Evolutionary conservation across 2,329 filamentous ascomycete species (phyloP).

Genomic region (Penicillium concentricum): DNA sequence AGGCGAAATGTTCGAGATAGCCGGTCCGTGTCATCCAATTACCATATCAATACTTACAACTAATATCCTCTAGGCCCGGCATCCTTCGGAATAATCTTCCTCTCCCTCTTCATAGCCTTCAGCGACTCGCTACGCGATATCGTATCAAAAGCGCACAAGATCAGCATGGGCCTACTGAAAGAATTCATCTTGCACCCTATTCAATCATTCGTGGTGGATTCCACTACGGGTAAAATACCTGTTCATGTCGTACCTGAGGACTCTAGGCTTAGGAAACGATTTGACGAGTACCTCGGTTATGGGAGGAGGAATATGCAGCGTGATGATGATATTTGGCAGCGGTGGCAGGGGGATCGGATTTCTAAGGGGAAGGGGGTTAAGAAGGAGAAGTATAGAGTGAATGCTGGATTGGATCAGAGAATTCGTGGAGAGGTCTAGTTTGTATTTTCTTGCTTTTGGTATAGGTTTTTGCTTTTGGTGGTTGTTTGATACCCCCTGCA

Average conservation of each 20-base stretch:
- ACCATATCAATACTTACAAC: not conserved
- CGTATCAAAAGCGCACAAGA: slow-evolving; percentile 25
- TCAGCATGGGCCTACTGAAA: slow-evolving; percentile 20
- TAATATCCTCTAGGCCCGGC: slow-evolving; percentile 34
- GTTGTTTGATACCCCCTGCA: not conserved
- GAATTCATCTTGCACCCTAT: slow-evolving; percentile 27
- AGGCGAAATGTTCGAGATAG: slow-evolving; percentile 27
- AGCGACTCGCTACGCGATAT: slow-evolving; percentile 36
- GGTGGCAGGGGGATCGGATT: slow-evolving; percentile 20
- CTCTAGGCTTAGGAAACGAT: slow-evolving; percentile 20
- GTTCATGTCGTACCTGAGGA: slow-evolving; percentile 16
- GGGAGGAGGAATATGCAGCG: slow-evolving; percentile 18
- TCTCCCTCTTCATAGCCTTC: slow-evolving; percentile 57
- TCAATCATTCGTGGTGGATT: slow-evolving; percentile 10
- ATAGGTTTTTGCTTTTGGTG: not conserved
- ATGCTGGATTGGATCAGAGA: not conserved
- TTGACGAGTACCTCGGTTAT: slow-evolving; percentile 29
- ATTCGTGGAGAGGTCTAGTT: not conserved
- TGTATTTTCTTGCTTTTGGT: not conserved
- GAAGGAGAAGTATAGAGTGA: slow-evolving; percentile 4
- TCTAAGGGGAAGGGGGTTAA: slow-evolving; percentile 8
- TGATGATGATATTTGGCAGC: slow-evolving; percentile 35
- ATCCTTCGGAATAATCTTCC: slow-evolving; percentile 52
- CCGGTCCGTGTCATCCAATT: slow-evolving; percentile 19
- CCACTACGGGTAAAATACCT: slow-evolving; percentile 8